Percentiles rank a stretch among this genome's conserved stretches.
Conservation (phyloP, 345 rosid species). For the Heritiera littoralis region DNA sequence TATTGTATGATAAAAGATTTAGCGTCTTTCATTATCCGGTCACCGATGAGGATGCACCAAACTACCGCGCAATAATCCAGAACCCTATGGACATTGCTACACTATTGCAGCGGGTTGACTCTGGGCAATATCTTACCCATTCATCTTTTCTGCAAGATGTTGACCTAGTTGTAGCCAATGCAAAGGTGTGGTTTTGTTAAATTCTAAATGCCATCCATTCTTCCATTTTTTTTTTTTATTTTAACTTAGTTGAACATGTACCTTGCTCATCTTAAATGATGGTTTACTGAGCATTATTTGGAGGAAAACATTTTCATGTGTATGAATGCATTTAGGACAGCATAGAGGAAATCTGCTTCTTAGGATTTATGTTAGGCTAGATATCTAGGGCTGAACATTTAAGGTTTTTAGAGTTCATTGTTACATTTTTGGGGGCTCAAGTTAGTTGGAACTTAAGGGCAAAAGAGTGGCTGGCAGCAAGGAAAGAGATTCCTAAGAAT, state of each 20-base stretch:
- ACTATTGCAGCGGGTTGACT: slow-evolving; percentile 80
- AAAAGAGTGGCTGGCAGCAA: neutral
- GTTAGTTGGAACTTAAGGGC: neutral
- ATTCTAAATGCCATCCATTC: neutral
- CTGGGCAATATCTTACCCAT: slow-evolving; percentile 85
- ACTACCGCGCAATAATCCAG: slow-evolving; percentile 81
- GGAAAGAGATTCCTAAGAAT: neutral
- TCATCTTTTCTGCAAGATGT: slow-evolving; percentile 83
- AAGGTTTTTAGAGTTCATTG: neutral
- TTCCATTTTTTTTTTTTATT: neutral
- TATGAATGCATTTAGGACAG: neutral
- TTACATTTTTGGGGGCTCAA: neutral
- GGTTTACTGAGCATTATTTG: neutral
- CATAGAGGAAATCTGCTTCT: neutral
- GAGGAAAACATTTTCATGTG: neutral
- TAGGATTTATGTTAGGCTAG: neutral
- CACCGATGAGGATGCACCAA: slow-evolving; percentile 94
- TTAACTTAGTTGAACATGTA: neutral
- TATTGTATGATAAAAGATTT: slow-evolving; percentile 86
- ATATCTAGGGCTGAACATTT: neutral
- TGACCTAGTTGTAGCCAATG: slow-evolving; percentile 87
- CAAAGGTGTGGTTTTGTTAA: slow-evolving; percentile 57
- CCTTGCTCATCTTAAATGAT: neutral
- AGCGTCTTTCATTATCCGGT: slow-evolving; percentile 94
- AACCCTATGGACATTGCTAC: slow-evolving; percentile 97